A percentile compares a stretch with the other conserved stretches of the same genome.
These are phyloP conservation scores for Plenodomus biglobosus DNA, from an alignment of 2,329 filamentous ascomycete genomes.

Conservation along the genomic window DNA sequence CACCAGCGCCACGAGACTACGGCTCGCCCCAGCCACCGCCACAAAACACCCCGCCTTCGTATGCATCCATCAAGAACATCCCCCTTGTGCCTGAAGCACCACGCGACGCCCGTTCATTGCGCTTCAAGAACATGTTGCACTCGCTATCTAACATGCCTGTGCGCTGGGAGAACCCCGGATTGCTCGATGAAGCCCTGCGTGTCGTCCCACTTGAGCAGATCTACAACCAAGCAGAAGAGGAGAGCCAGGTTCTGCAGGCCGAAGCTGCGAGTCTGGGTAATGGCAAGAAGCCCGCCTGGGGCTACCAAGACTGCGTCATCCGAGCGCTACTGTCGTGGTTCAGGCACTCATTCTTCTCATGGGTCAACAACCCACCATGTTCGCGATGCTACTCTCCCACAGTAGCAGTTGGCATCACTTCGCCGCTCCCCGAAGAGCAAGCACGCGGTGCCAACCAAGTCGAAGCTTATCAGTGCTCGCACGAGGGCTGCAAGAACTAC, in stretches of 20 bases:
- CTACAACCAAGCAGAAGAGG: slow-evolving; percentile 92
- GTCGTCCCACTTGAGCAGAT: slow-evolving; percentile 86
- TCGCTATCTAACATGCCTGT: slow-evolving; percentile 84
- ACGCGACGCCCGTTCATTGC: slow-evolving; percentile 50
- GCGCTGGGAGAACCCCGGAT: slow-evolving; percentile 93
- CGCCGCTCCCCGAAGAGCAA: slow-evolving; percentile 83
- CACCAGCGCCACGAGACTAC: slow-evolving; percentile 57
- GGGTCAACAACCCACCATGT: slow-evolving; percentile 94
- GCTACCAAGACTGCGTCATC: slow-evolving; percentile 96
- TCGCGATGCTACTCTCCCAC: slow-evolving; percentile 80
- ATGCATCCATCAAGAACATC: slow-evolving; percentile 63
- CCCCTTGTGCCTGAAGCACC: slow-evolving; percentile 76
- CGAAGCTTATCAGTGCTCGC: slow-evolving; percentile 87
- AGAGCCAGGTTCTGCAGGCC: slow-evolving; percentile 82
- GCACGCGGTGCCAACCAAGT: slow-evolving; percentile 85
- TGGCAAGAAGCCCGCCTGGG: slow-evolving; percentile 82
- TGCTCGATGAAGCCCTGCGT: slow-evolving; percentile 87
- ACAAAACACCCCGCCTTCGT: slow-evolving; percentile 55
- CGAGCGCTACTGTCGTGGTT: slow-evolving; percentile 92
- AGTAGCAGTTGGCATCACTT: slow-evolving; percentile 77
- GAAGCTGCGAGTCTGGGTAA: slow-evolving; percentile 85
- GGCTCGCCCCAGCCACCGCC: slow-evolving; percentile 43
- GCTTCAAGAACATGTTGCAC: slow-evolving; percentile 70
- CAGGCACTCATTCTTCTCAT: slow-evolving; percentile 90
- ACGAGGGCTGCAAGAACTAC: slow-evolving; percentile 70